Evolutionary conservation across 2,329 filamentous ascomycete genomes (phyloP), one percentile per base, ranked within the genome.

Genomic region (Salinomyces thailandicus): DNA sequence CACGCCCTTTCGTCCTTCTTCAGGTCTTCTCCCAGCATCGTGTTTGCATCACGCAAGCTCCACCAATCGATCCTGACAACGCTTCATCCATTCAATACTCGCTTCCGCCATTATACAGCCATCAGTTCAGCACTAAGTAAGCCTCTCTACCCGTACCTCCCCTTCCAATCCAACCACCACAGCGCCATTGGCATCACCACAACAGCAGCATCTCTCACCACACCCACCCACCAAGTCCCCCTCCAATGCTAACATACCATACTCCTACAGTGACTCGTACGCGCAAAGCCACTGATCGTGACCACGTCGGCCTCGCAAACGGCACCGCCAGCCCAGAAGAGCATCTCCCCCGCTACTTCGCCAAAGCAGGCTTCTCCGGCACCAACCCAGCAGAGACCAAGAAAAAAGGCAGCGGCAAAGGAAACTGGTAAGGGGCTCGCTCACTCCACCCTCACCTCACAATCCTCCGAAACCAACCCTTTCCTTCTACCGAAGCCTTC

Each of bases 251-350:
- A 19, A 40, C 34, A 19, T 11, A 9, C 7, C 19, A n/a, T n/a
- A n/a, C n/a, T n/a, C n/a, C 19, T 9, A 22, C 51, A 94, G 87
- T 98, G 89, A 95, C 91, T 69, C 89, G 91, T 62, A 93, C 89
- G 48, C 85, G 89, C 77, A 98, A 96, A 72, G 76, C 73, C 70
- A 93, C 86, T 68, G 85, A 93, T 65, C 87, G 87, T 67, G 82
- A 93, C 71, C 83, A 94, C 68, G 77, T 77, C 54, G 81, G 74
- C 55, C 67, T 85, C 50, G 79, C 81, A 49, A 82, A 91, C 53
- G 83, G 81, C 59, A 78, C 75, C 39, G 78, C 75, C 43, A 62
- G 71, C 35, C 69, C 76, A 37, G 72, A 81, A 47, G 81, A 91
- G 50, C 74, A 81, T 53, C 67, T 93, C 18, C 89, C 91, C 57